phyloP scores from a whole-genome alignment of 352 stramenopile species.

The Phytophthora boehmeriae region DNA sequence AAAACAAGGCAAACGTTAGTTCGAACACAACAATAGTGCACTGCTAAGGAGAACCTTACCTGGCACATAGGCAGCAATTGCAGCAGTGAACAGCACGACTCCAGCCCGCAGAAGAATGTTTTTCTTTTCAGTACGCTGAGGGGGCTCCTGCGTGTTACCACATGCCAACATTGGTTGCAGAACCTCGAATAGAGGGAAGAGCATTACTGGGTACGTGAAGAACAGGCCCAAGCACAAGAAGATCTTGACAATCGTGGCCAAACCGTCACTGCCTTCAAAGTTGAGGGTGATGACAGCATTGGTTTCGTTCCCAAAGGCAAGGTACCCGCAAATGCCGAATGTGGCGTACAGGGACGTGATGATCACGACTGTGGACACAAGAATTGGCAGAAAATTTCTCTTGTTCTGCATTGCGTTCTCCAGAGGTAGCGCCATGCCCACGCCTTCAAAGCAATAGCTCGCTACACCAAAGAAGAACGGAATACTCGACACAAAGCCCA shows the following conservation, averaged over 20 bases:
- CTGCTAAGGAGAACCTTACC: slow-evolving; percentile 26
- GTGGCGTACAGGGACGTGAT: slow-evolving; percentile 89
- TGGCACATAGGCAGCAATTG: slow-evolving; percentile 81
- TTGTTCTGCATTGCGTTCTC: slow-evolving; percentile 87
- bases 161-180: slow-evolving; percentile 42
- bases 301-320: slow-evolving; percentile 84
- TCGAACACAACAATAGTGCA: background rate
- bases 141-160: slow-evolving; percentile 26
- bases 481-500: slow-evolving; percentile 65
- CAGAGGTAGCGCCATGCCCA: slow-evolving; percentile 89
- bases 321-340: slow-evolving; percentile 89
- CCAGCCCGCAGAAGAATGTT: slow-evolving; percentile 47
- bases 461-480: slow-evolving; percentile 91
- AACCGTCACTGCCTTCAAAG: slow-evolving; percentile 58
- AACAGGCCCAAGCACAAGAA: slow-evolving; percentile 89
- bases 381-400: slow-evolving; percentile 70
- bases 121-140: slow-evolving; percentile 31
- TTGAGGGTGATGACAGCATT: slow-evolving; percentile 92
- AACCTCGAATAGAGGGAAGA: slow-evolving; percentile 92
- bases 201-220: slow-evolving; percentile 94
- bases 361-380: slow-evolving; percentile 74
- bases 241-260: slow-evolving; percentile 84
- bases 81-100: slow-evolving; percentile 78
- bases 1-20: slow-evolving; percentile 8
- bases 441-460: slow-evolving; percentile 92